A percentile compares a stretch with the other conserved stretches of the same genome.
Conservation (phyloP, 106 monocot genomes). For the Alisma plantagoaquatica region DNA sequence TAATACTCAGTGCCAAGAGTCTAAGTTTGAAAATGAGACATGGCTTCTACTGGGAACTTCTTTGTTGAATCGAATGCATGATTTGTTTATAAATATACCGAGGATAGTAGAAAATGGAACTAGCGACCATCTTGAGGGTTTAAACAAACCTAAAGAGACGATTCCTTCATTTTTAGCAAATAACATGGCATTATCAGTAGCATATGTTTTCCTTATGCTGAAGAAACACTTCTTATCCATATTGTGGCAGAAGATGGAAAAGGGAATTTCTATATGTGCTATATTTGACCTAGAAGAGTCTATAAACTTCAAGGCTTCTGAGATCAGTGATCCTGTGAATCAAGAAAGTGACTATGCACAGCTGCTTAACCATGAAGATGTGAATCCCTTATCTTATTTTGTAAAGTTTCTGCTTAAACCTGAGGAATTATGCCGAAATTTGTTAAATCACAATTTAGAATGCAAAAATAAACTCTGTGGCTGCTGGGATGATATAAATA, state of each 20-base stretch:
- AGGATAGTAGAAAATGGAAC: slow-evolving; percentile 12
- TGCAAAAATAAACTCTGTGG: slow-evolving; percentile 31
- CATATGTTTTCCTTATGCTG: slow-evolving; percentile 46
- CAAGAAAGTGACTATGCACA: slow-evolving; percentile 16
- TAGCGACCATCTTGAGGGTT: slow-evolving; percentile 16
- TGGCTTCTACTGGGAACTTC: slow-evolving; percentile 53
- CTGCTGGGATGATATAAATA: slow-evolving; percentile 48
- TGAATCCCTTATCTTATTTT: slow-evolving; percentile 19
- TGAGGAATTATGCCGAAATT: slow-evolving; percentile 26
- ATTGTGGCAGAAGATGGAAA: slow-evolving; percentile 33
- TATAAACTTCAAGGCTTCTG: slow-evolving; percentile 14
- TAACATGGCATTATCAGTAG: slow-evolving; percentile 25
- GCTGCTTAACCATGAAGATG: slow-evolving; percentile 20
- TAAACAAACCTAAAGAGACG: slow-evolving; percentile 6
- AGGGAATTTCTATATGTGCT: slow-evolving; percentile 22
- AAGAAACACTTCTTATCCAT: slow-evolving; percentile 48
- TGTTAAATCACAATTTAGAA: no score
- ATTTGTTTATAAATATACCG: slow-evolving; percentile 32
- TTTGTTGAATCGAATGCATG: slow-evolving; percentile 49
- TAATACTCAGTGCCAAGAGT: slow-evolving; percentile 2
- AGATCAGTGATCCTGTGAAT: slow-evolving; percentile 14
- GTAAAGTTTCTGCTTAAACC: slow-evolving; percentile 42
- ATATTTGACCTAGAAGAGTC: slow-evolving; percentile 36
- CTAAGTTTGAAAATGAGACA: slow-evolving; percentile 37
- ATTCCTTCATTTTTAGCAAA: slow-evolving; percentile 18